Evolutionary conservation across 1,284 basidiomycete genomes (phyloP).

Genomic region (Vanrija sp.): DNA sequence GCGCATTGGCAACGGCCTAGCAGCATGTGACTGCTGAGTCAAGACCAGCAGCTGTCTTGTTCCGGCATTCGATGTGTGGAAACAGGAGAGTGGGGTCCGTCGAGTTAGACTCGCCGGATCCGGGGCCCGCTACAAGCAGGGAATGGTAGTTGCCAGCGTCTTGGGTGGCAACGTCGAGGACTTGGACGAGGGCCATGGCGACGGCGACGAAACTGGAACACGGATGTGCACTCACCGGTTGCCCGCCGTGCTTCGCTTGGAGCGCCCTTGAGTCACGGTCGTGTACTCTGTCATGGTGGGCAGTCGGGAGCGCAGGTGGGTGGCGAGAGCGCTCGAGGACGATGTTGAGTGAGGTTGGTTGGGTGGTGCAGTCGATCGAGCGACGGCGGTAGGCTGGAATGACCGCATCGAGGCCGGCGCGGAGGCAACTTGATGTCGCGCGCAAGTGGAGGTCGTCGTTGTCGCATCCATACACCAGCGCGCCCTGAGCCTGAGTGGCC

Average conservation of each 20-base stretch:
- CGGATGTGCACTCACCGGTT: conserved; percentile 33
- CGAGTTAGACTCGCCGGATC: too few species aligned
- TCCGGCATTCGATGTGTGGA: too few species aligned
- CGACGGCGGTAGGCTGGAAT: too few species aligned
- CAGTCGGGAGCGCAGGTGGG: not conserved
- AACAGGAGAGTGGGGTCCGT: not conserved
- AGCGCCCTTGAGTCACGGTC: conserved; percentile 36
- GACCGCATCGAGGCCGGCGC: not conserved
- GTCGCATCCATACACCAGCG: not conserved
- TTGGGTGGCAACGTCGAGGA: too few species aligned
- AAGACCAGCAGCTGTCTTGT: too few species aligned
- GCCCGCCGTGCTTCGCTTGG: conserved; percentile 44
- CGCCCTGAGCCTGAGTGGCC: too few species aligned
- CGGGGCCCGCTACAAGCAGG: too few species aligned
- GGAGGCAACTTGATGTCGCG: not conserved
- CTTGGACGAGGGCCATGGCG: not conserved
- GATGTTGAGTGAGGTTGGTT: too few species aligned
- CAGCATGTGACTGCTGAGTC: not conserved
- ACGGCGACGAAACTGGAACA: not conserved
- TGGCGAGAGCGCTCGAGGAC: not conserved
- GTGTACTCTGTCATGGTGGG: too few species aligned
- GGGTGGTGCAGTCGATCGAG: too few species aligned
- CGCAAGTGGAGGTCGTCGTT: not conserved
- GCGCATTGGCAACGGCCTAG: too few species aligned
- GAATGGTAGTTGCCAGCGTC: not conserved